Evolutionary conservation across 768 basidiomycete genomes (phyloP).

Genomic region (Floccularia luteovirens): DNA sequence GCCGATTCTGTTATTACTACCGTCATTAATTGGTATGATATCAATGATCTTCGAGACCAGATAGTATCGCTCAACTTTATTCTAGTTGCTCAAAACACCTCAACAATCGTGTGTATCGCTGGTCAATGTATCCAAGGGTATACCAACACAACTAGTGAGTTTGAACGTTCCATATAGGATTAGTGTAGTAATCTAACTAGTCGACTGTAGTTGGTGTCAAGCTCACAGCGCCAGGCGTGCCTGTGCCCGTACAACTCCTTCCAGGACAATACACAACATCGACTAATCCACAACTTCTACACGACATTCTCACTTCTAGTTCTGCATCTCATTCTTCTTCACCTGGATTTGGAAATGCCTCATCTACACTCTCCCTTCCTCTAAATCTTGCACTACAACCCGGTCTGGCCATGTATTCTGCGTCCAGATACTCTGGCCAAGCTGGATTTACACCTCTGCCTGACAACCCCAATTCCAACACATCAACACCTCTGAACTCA

Average conservation of each 20-base stretch:
- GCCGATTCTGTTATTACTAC: too few relatives aligned
- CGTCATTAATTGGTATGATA: too few relatives aligned
- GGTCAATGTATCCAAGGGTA: conserved; percentile 82
- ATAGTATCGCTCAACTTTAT: conserved; percentile 5
- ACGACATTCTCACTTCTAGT: conserved; percentile 57
- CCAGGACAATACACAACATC: conserved; percentile 71
- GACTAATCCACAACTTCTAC: conserved; percentile 70
- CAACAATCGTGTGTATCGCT: conserved; percentile 73
- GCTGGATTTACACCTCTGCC: conserved; percentile 54
- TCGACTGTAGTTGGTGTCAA: conserved; percentile 72
- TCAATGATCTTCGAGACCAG: not conserved
- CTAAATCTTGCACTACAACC: conserved; percentile 59
- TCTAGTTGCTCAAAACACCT: conserved; percentile 50
- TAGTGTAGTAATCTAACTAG: conserved; percentile 6
- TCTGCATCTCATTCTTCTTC: conserved; percentile 52
- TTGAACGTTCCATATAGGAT: too few relatives aligned
- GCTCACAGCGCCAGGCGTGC: conserved; percentile 45
- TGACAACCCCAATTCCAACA: conserved; percentile 34
- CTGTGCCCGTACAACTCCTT: conserved; percentile 53
- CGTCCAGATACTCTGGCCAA: conserved; percentile 58
- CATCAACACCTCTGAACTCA: conserved; percentile 41
- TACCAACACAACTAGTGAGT: conserved; percentile 62
- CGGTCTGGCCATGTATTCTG: conserved; percentile 60
- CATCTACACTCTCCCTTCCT: conserved; percentile 63
- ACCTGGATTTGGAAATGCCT: conserved; percentile 52